Conservation (phyloP, 805 yeast genomes). For the Kazachstania taianensis region DNA sequence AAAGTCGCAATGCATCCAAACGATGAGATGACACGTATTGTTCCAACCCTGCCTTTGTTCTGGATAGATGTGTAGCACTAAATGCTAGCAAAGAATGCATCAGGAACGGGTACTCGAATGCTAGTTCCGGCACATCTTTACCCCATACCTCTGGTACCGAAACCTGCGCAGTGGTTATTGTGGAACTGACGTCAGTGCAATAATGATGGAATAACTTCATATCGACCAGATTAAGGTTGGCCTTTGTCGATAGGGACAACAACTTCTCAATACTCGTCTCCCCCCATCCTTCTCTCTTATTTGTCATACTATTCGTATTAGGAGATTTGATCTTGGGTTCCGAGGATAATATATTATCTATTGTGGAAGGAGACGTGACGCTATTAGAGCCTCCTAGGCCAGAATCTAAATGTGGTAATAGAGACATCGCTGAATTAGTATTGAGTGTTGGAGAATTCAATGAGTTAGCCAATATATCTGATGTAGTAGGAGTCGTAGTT, state of each 20-base stretch:
- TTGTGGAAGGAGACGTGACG: too few relatives aligned
- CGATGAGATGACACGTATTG: slow-evolving; percentile 78
- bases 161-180: slow-evolving; percentile 85
- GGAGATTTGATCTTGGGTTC: too few relatives aligned
- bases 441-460: not conserved
- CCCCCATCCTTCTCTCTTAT: not conserved
- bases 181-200: slow-evolving; percentile 71
- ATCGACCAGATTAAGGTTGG: slow-evolving; percentile 58
- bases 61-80: slow-evolving; percentile 81
- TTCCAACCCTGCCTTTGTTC: slow-evolving; percentile 66
- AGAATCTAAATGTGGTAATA: slow-evolving; percentile 5
- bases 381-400: not conserved
- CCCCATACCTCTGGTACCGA: slow-evolving; percentile 77
- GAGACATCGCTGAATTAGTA: slow-evolving; percentile 2
- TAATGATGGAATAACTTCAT: slow-evolving; percentile 80
- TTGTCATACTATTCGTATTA: not conserved
- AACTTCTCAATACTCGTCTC: slow-evolving; percentile 4
- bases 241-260: slow-evolving; percentile 21
- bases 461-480: not conserved
- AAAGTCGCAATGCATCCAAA: slow-evolving; percentile 70
- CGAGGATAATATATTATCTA: too few relatives aligned
- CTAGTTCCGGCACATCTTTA: slow-evolving; percentile 76
- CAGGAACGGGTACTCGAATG: slow-evolving; percentile 77
- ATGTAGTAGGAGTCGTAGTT: too few relatives aligned
- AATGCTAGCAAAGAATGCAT: slow-evolving; percentile 90